Conservation (phyloP, 108 stramenopile species). For the Thalassiosira profunda region DNA sequence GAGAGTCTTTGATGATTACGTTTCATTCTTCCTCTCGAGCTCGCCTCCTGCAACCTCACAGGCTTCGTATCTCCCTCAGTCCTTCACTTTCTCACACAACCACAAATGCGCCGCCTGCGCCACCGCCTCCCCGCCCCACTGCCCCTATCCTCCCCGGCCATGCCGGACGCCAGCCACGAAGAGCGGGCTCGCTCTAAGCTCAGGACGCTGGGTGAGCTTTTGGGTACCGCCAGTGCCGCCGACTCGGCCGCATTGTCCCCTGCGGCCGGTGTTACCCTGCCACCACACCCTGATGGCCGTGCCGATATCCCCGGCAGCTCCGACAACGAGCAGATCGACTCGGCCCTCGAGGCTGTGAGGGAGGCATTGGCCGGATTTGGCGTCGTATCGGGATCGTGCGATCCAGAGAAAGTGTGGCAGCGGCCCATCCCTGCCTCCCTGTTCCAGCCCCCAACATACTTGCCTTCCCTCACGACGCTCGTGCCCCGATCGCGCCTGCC, state of each 20-base stretch:
- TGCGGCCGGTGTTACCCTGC: not conserved
- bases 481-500: constrained; percentile 31
- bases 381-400: constrained; percentile 3
- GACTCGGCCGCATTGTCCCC: not conserved
- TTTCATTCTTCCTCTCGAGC: too few species aligned
- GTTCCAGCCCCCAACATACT: constrained; percentile 29
- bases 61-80: too few species aligned
- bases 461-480: constrained; percentile 30
- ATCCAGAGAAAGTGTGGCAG: constrained; percentile 5
- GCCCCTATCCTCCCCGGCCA: too few species aligned
- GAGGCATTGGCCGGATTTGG: constrained; percentile 22
- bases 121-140: too few species aligned
- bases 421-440: constrained; percentile 23
- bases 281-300: constrained; percentile 3
- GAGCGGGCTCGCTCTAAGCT: not conserved
- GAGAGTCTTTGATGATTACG: too few species aligned
- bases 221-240: not conserved
- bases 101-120: too few species aligned
- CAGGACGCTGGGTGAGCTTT: not conserved
- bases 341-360: constrained; percentile 20
- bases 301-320: not conserved
- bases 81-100: too few species aligned
- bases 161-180: not conserved
- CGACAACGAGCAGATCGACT: not conserved
- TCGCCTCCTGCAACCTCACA: too few species aligned